These are phyloP conservation scores for Botrytis fabae DNA, from an alignment of 2,329 filamentous ascomycete genomes.

Conservation along the genomic window DNA sequence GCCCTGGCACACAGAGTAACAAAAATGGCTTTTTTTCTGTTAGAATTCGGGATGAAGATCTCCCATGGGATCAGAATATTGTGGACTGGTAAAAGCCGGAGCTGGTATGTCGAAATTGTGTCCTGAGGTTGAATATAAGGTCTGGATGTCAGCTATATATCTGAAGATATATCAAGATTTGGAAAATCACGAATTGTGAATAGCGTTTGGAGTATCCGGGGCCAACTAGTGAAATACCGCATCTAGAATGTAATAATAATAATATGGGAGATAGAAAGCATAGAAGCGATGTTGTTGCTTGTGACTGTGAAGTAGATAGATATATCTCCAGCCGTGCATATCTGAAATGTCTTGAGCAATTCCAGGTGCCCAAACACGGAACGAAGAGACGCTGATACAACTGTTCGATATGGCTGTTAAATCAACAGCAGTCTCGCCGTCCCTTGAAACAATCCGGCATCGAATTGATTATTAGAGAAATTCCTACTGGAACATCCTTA, in stretches of 20 bases:
- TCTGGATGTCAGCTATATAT: background rate
- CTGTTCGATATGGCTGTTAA: background rate
- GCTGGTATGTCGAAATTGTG: background rate
- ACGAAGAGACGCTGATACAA: background rate
- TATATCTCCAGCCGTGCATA: background rate
- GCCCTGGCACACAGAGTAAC: background rate
- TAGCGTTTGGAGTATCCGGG: background rate
- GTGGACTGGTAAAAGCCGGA: background rate
- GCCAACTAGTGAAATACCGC: background rate
- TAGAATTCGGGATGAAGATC: conserved; percentile 17
- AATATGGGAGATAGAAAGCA: background rate
- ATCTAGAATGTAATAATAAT: background rate
- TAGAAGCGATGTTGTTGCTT: background rate
- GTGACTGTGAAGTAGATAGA: background rate
- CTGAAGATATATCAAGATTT: background rate
- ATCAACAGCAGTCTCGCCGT: no score
- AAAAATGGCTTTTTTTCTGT: conserved; percentile 15
- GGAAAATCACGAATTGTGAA: background rate
- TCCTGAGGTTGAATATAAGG: background rate
- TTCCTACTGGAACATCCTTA: background rate
- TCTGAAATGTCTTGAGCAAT: no score
- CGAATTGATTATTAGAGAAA: no score
- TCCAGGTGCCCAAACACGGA: no score
- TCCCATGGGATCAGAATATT: conserved; percentile 20
- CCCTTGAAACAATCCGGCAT: background rate